Conservation (phyloP, 2,329 filamentous ascomycete genomes). For the Cladosporium sphaerospermum region DNA sequence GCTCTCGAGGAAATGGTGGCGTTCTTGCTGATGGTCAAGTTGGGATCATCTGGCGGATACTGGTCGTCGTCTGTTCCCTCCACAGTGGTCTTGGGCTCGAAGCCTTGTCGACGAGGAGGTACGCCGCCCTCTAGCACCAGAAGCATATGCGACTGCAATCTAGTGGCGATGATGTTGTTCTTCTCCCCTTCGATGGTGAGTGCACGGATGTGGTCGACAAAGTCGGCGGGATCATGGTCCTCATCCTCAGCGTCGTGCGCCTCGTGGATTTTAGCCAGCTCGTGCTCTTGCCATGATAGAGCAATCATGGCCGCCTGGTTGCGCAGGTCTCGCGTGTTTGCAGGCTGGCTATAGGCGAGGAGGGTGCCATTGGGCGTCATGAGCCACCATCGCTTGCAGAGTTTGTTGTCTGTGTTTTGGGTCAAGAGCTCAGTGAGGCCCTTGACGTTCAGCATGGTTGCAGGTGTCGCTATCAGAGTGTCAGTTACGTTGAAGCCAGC, state of each 20-base stretch:
- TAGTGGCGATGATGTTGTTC: constrained; percentile 42
- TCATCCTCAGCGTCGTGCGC: constrained; percentile 13
- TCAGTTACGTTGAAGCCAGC: too few species aligned
- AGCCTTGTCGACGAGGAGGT: constrained; percentile 34
- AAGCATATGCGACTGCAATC: constrained; percentile 41
- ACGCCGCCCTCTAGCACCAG: constrained; percentile 44
- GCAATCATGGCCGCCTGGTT: constrained; percentile 45
- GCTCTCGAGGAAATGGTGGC: constrained; percentile 27
- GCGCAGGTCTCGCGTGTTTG: constrained; percentile 44
- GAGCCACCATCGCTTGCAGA: constrained; percentile 40
- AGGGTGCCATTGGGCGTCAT: constrained; percentile 48
- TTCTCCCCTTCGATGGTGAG: constrained; percentile 42
- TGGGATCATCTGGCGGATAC: constrained; percentile 22
- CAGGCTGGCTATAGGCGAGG: constrained; percentile 43
- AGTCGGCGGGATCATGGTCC: constrained; percentile 16
- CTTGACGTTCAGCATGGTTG: constrained; percentile 38
- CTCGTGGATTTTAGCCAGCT: constrained; percentile 12
- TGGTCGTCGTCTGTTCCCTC: constrained; percentile 36
- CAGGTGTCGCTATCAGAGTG: not conserved
- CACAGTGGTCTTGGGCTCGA: constrained; percentile 38
- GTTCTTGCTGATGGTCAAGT: constrained; percentile 1
- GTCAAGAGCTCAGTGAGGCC: constrained; percentile 39
- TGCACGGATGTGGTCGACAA: constrained; percentile 31
- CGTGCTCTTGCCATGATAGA: constrained; percentile 45
- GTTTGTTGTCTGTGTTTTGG: constrained; percentile 36